Evolutionary conservation across 1,139 yeast species (phyloP).

Genomic region (Sugiyamaella novakii): DNA sequence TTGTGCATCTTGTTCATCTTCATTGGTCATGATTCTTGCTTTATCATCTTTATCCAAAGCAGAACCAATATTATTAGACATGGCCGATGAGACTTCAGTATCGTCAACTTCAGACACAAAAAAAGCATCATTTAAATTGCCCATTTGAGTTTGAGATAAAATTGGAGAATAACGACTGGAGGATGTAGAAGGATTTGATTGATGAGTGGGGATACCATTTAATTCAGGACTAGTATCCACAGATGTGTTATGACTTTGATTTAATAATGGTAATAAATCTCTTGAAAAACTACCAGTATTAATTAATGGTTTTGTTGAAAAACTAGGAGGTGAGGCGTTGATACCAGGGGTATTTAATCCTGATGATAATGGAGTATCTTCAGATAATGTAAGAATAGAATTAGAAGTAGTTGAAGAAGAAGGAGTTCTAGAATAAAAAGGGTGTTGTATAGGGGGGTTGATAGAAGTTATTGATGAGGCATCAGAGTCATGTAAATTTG

Average conservation of each 20-base stretch:
- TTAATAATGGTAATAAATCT: conserved; percentile 21
- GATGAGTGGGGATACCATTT: conserved; percentile 4
- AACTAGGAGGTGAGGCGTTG: conserved; percentile 10
- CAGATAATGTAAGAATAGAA: conserved; percentile 13
- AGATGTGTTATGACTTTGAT: conserved; percentile 3
- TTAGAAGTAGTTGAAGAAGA: conserved; percentile 20
- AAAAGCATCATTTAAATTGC: conserved; percentile 18
- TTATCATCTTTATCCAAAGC: conserved; percentile 3
- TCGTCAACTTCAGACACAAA: conserved; percentile 21
- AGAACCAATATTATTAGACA: conserved; percentile 6
- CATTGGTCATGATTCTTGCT: conserved; percentile 16
- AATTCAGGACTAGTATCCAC: conserved; percentile 5
- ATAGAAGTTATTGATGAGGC: conserved; percentile 9
- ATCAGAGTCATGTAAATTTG: conserved; percentile 9
- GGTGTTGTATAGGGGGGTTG: not conserved
- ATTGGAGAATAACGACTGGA: conserved; percentile 22
- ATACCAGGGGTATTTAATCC: conserved; percentile 14
- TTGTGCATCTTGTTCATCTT: conserved; percentile 31
- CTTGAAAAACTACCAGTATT: conserved; percentile 18
- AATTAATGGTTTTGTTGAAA: conserved; percentile 13
- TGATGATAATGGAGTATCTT: conserved; percentile 12
- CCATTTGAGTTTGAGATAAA: conserved; percentile 11
- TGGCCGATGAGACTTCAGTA: not conserved
- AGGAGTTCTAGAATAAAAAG: conserved; percentile 13
- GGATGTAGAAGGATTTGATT: conserved; percentile 19